Evolutionary conservation across 108 stramenopile genomes (phyloP).

Genomic region (Stephanodiscus minutulus): DNA sequence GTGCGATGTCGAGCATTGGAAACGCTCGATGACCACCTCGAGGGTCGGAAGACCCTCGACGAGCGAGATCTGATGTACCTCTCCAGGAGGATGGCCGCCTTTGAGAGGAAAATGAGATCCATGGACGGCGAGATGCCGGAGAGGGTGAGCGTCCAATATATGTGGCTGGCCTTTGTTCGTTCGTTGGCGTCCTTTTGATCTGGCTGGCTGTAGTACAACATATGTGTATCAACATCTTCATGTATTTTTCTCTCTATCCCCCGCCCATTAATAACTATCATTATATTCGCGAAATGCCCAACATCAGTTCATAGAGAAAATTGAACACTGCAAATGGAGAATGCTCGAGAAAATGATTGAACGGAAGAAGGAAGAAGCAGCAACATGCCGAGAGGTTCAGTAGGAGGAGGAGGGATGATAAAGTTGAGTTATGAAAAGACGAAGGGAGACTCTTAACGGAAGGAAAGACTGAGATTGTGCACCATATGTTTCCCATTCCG

Average conservation of each 20-base stretch:
- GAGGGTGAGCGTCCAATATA: slow-evolving; percentile 12
- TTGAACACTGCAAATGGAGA: background rate
- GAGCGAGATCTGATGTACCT: slow-evolving; percentile 4
- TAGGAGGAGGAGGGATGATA: background rate
- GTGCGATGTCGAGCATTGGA: background rate
- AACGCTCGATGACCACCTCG: slow-evolving; percentile 5
- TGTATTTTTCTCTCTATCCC: no score
- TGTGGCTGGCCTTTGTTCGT: no score
- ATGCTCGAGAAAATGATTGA: slow-evolving; percentile 6
- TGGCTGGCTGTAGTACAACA: no score
- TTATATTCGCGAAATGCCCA: no score
- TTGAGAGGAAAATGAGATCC: slow-evolving; percentile 10
- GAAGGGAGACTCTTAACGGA: no score
- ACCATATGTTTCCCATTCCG: no score
- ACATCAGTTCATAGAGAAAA: slow-evolving; percentile 1
- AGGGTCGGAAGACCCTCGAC: slow-evolving; percentile 12
- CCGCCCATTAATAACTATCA: no score
- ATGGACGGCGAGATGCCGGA: background rate
- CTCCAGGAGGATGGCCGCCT: slow-evolving; percentile 6
- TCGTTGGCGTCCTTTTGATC: no score
- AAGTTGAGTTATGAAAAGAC: no score
- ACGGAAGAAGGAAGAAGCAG: slow-evolving; percentile 6
- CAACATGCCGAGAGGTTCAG: background rate
- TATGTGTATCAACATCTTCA: no score
- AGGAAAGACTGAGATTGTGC: no score